Conservation (phyloP, 768 basidiomycete species). For the Boletus edulis region DNA sequence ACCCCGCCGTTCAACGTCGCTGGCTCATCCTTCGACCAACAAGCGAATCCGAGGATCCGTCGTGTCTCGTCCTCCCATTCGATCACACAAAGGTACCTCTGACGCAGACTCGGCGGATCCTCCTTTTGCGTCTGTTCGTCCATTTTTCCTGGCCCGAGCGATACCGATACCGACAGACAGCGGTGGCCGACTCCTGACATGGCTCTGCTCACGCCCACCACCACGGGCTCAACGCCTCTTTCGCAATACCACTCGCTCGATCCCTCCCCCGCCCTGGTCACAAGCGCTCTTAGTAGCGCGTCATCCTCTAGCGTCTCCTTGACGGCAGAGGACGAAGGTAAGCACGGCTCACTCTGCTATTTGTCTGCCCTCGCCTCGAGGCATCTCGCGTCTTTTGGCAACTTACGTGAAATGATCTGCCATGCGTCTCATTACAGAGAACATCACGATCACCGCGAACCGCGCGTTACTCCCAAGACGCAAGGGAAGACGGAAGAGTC, state of each 20-base stretch:
- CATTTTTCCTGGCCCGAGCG: slow-evolving; percentile 4
- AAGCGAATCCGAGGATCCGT: slow-evolving; percentile 42
- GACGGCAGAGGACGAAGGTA: slow-evolving; percentile 64
- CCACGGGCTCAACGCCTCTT: slow-evolving; percentile 30
- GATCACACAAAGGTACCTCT: slow-evolving; percentile 39
- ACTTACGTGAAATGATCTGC: slow-evolving; percentile 34
- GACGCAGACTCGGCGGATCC: slow-evolving; percentile 55
- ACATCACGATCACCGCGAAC: slow-evolving; percentile 65
- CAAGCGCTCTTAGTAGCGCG: slow-evolving; percentile 21
- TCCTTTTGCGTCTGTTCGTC: slow-evolving; percentile 23
- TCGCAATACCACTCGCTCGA: slow-evolving; percentile 33
- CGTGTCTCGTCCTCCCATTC: slow-evolving; percentile 41
- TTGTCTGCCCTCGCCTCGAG: slow-evolving; percentile 18
- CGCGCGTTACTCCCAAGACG: slow-evolving; percentile 41
- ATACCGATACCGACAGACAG: slow-evolving; percentile 4
- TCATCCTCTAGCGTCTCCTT: slow-evolving; percentile 55
- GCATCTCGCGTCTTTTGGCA: slow-evolving; percentile 25
- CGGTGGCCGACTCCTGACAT: slow-evolving; percentile 7
- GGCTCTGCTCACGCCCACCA: slow-evolving; percentile 24
- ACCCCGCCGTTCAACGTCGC: neutral
- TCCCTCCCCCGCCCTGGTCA: slow-evolving; percentile 25
- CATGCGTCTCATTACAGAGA: slow-evolving; percentile 48
- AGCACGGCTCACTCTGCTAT: slow-evolving; percentile 21
- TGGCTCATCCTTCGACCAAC: neutral
- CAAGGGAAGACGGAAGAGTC: slow-evolving; percentile 55